Evolutionary conservation across 2,329 filamentous ascomycete genomes (phyloP).

Genomic region (Cladophialophora yegresii): DNA sequence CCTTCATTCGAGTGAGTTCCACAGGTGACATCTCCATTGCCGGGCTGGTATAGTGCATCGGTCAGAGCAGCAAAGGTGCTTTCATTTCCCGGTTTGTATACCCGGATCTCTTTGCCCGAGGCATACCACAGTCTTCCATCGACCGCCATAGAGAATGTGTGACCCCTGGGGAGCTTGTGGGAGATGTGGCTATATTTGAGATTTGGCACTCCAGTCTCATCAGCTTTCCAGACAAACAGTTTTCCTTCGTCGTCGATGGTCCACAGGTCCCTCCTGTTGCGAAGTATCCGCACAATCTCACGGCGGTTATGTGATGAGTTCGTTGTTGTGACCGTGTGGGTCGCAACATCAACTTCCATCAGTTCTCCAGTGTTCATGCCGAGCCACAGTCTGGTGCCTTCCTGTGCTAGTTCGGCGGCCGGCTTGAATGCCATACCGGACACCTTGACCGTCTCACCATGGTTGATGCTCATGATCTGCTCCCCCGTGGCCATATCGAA

Average conservation of each 20-base stretch:
- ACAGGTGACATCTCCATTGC: conserved; percentile 82
- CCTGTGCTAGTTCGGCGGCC: conserved; percentile 71
- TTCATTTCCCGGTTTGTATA: conserved; percentile 75
- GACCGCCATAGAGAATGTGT: conserved; percentile 87
- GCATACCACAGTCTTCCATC: conserved; percentile 85
- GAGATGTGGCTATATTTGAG: conserved; percentile 72
- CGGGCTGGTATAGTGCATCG: conserved; percentile 68
- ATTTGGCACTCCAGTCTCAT: conserved; percentile 71
- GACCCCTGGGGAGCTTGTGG: conserved; percentile 75
- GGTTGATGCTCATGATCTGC: conserved; percentile 74
- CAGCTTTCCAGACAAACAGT: conserved; percentile 82
- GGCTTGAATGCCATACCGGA: conserved; percentile 85
- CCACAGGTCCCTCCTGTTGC: conserved; percentile 89
- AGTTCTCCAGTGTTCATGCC: conserved; percentile 87
- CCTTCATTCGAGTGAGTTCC: conserved; percentile 74
- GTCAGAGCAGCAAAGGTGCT: conserved; percentile 58
- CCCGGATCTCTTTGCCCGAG: conserved; percentile 78
- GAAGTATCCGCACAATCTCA: conserved; percentile 81
- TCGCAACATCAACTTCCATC: conserved; percentile 79
- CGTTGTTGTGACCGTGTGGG: conserved; percentile 68
- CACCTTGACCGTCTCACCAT: conserved; percentile 81
- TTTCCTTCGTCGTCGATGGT: conserved; percentile 87
- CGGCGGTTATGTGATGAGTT: conserved; percentile 74
- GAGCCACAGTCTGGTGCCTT: conserved; percentile 82
- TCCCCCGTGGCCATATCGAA: conserved; percentile 86